Conservation (phyloP, 2,329 filamentous ascomycete species). For the Moelleriella libera region DNA sequence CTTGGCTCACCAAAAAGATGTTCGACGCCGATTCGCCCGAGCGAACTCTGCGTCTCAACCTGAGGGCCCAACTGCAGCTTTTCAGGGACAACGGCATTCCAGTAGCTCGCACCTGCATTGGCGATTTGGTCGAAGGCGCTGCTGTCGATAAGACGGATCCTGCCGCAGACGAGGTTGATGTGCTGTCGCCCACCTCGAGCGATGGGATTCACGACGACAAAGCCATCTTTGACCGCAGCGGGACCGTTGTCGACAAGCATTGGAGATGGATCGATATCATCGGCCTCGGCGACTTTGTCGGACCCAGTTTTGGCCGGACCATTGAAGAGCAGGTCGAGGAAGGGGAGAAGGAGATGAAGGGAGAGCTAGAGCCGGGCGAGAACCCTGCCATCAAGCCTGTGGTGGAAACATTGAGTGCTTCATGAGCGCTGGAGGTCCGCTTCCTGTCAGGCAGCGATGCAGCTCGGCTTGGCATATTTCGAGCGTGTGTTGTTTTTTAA, state of each 20-base stretch:
- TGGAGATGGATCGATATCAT: conserved; percentile 41
- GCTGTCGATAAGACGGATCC: conserved; percentile 20
- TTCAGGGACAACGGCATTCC: conserved; percentile 34
- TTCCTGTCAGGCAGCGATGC: background rate
- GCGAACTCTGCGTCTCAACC: conserved; percentile 42
- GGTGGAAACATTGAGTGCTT: background rate
- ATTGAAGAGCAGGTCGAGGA: conserved; percentile 18
- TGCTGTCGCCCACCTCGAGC: conserved; percentile 5
- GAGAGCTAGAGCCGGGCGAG: conserved; percentile 19
- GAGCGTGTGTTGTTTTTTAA: no score
- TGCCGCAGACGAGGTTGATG: conserved; percentile 6
- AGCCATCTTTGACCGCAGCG: conserved; percentile 33
- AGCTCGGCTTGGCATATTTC: background rate
- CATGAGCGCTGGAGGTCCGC: background rate
- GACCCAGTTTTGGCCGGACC: conserved; percentile 15
- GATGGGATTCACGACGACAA: conserved; percentile 32
- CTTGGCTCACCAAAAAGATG: conserved; percentile 48
- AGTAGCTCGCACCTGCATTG: conserved; percentile 33
- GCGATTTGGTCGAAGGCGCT: conserved; percentile 34
- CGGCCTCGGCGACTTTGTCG: conserved; percentile 25
- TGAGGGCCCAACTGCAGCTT: conserved; percentile 42
- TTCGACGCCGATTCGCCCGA: conserved; percentile 44
- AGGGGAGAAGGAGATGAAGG: conserved; percentile 19
- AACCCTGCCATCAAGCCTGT: conserved; percentile 5
- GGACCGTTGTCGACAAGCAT: conserved; percentile 22